These are phyloP conservation scores for Andrographis paniculata DNA, from an alignment of 305 asterid genomes.

Conservation along the genomic window DNA sequence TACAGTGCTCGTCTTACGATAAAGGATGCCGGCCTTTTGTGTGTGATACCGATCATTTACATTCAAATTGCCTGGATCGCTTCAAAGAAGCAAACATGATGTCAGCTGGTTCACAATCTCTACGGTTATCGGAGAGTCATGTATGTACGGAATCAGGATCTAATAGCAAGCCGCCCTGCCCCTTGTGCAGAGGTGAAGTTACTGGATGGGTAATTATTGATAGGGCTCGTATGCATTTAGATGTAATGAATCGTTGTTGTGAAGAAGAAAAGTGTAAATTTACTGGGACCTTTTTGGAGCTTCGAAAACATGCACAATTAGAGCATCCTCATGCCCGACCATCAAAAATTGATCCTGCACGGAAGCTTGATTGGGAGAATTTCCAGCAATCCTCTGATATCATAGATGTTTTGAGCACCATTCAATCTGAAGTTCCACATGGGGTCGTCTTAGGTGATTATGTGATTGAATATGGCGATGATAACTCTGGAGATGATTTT, in stretches of 20 bases:
- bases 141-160: constrained; percentile 18
- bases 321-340: constrained; percentile 56
- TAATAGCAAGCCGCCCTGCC: constrained; percentile 31
- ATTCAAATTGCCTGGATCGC: constrained; percentile 51
- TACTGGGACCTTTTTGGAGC: constrained; percentile 39
- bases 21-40: constrained; percentile 57
- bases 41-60: constrained; percentile 52
- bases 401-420: constrained; percentile 52
- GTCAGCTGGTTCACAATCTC: constrained; percentile 26
- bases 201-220: constrained; percentile 50
- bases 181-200: constrained; percentile 58
- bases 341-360: constrained; percentile 48
- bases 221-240: constrained; percentile 39
- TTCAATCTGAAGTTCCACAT: constrained; percentile 48
- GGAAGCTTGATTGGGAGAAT: constrained; percentile 59
- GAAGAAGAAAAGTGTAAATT: constrained; percentile 44
- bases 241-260: constrained; percentile 42
- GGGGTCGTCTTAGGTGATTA: constrained; percentile 60
- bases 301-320: constrained; percentile 37
- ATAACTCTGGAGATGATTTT: constrained; percentile 45
- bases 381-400: constrained; percentile 59
- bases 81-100: constrained; percentile 41
- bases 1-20: constrained; percentile 43
- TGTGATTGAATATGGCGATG: constrained; percentile 57
- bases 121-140: constrained; percentile 16